A percentile compares a stretch with the other conserved stretches of the same genome.
phyloP scores from a whole-genome alignment of 1,139 yeast genomes.

The Diutina pseudorugosa region DNA sequence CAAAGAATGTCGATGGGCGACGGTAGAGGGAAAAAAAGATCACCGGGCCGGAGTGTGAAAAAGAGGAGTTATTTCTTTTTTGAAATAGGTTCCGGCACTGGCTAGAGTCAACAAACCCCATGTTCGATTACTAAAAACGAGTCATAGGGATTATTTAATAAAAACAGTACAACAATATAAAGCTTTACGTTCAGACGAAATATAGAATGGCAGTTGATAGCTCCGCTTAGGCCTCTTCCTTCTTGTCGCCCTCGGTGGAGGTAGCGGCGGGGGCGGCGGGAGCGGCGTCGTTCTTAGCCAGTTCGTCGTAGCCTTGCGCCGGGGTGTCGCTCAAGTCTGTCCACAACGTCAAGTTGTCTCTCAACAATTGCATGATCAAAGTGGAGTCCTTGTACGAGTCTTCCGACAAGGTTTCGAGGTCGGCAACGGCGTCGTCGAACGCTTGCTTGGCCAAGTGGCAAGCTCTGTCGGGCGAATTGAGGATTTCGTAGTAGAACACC shows the following conservation, averaged over 20 bases:
- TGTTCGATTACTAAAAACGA: neutral
- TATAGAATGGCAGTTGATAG: neutral
- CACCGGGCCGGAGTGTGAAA: neutral
- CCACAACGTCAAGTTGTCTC: slow-evolving; percentile 98
- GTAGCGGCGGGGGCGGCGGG: neutral
- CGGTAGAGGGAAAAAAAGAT: neutral
- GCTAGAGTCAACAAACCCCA: neutral
- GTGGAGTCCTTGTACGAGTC: slow-evolving; percentile 98
- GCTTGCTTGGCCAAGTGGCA: slow-evolving; percentile 98
- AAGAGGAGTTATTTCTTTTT: neutral
- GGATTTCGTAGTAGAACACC: slow-evolving; percentile 95
- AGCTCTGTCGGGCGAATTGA: slow-evolving; percentile 96
- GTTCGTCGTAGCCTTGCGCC: slow-evolving; percentile 20
- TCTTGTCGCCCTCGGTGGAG: slow-evolving; percentile 2
- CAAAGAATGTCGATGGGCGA: neutral
- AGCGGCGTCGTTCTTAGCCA: neutral
- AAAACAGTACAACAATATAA: slow-evolving; percentile 3
- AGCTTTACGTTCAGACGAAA: neutral
- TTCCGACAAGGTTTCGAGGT: slow-evolving; percentile 92
- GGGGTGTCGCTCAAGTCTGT: slow-evolving; percentile 92
- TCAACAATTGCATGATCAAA: slow-evolving; percentile 93
- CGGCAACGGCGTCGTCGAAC: slow-evolving; percentile 97
- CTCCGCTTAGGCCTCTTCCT: slow-evolving; percentile 2
- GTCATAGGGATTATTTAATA: neutral
- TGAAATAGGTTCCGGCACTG: neutral